These are phyloP conservation scores for Acacia confusa DNA, from an alignment of 306 rosid species.

Conservation along the genomic window DNA sequence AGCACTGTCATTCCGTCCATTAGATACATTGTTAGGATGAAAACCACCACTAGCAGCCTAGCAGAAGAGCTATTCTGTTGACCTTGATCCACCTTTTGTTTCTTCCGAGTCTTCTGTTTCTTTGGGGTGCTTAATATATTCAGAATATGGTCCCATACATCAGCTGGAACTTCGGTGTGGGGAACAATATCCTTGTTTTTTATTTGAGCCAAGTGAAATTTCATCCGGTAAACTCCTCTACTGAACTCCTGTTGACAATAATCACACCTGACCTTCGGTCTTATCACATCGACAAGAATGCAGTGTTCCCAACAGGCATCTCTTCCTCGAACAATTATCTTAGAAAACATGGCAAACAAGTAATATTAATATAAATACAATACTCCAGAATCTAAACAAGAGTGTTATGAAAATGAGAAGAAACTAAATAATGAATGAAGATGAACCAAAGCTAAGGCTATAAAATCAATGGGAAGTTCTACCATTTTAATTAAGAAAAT, in stretches of 20 bases:
- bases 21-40: constrained; percentile 57
- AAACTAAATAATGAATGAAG: background rate
- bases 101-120: constrained; percentile 64
- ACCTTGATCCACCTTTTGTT: constrained; percentile 47
- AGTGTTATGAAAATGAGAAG: background rate
- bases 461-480: background rate
- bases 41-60: constrained; percentile 59
- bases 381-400: background rate
- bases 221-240: constrained; percentile 83
- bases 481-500: background rate
- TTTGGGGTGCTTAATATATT: constrained; percentile 60
- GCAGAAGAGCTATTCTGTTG: constrained; percentile 64
- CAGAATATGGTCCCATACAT: constrained; percentile 63
- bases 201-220: constrained; percentile 81
- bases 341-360: constrained; percentile 21
- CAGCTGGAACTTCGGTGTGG: constrained; percentile 61
- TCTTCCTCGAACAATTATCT: constrained; percentile 75
- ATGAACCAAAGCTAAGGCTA: background rate
- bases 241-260: constrained; percentile 75
- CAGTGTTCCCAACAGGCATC: constrained; percentile 87
- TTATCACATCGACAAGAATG: constrained; percentile 61
- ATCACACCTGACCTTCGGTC: constrained; percentile 71
- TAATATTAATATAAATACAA: background rate
- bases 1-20: constrained; percentile 58
- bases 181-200: constrained; percentile 75